These are phyloP conservation scores for Coemansia sp. DNA, from an alignment of 192 early-diverging fungal genomes.

Conservation along the genomic window DNA sequence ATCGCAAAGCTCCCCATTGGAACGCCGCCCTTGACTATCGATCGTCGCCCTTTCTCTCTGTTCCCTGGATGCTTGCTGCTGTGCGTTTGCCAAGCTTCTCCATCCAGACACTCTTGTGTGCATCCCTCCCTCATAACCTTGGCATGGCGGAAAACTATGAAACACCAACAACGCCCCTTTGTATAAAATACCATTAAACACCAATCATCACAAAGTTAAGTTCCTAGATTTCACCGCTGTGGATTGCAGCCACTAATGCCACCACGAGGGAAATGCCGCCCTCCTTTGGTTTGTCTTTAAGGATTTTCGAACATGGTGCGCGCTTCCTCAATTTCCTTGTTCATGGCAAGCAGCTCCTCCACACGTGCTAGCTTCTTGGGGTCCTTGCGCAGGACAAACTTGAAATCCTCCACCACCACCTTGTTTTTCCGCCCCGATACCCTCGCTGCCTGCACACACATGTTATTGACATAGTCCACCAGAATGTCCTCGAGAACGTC, in stretches of 20 bases:
- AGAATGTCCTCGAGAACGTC: conserved; percentile 52
- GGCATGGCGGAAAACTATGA: neutral
- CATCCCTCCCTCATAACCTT: neutral
- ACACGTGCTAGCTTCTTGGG: conserved; percentile 52
- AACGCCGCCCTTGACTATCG: neutral
- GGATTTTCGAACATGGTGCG: conserved; percentile 28
- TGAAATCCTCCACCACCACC: conserved; percentile 46
- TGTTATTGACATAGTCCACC: conserved; percentile 48
- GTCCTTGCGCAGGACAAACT: conserved; percentile 52
- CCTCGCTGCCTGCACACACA: conserved; percentile 43
- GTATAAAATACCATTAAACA: neutral
- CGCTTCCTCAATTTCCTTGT: conserved; percentile 50
- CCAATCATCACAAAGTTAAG: neutral
- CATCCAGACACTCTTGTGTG: neutral
- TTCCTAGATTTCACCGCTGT: neutral
- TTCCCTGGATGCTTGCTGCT: neutral
- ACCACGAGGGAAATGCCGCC: neutral
- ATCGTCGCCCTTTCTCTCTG: neutral
- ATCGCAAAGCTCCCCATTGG: conserved; percentile 2
- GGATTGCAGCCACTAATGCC: neutral
- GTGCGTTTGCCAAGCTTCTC: neutral
- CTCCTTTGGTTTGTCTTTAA: neutral
- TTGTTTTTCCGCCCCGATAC: conserved; percentile 23
- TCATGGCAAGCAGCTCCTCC: conserved; percentile 49
- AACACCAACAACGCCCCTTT: neutral